Evolutionary conservation across 257 asterid species (phyloP), one percentile per base, ranked within the genome.

Genomic region (Scutellaria minor): DNA sequence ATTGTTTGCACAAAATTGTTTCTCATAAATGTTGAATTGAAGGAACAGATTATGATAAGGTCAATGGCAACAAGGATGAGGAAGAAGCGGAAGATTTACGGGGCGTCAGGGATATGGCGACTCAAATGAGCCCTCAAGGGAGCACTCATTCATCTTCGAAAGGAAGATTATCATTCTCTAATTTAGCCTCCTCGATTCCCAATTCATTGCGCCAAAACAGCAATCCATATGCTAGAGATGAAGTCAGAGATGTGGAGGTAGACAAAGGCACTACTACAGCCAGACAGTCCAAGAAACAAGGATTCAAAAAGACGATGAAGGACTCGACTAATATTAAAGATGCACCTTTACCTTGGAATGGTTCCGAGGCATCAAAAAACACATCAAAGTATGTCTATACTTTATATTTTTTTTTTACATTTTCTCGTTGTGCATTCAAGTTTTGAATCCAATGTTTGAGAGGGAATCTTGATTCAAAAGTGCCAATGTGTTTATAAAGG

Each of bases 41-140:
- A 68, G 75, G 72, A 55, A 63, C 79, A 92, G 96, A 84, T 72
- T 94, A 84, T 74, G 89, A 80, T 64, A 81, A 77, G 52, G 64
- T 59, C 42, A 80, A 76, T 51, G 81, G 65, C 12, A 44, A 31
- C 45, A 77, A 78, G 73, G 90, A 86, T 24, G 27, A 24, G 61
- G 88, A 79, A 56, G 94, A 80, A 40, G 65, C 56, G 6, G 37
- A 10, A 9, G 79, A 83, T 64, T 87, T 88, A 15, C 79, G 88
- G 27, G 58, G 12, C 9, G 37, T 47, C 27, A 47, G 90, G 80
- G 98, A 93, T 75, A 85, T 87, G 89, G 94, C 96, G 22, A 93
- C 96, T 55, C 97, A 93, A 73, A 93, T 93, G 96, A 93, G 96
- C 84, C 89, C 92, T 1, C 86, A 76, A 35, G 80, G 79, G 45